These are phyloP conservation scores for Hygrocybe coccinea DNA, from an alignment of 768 basidiomycete species.

Conservation along the genomic window DNA sequence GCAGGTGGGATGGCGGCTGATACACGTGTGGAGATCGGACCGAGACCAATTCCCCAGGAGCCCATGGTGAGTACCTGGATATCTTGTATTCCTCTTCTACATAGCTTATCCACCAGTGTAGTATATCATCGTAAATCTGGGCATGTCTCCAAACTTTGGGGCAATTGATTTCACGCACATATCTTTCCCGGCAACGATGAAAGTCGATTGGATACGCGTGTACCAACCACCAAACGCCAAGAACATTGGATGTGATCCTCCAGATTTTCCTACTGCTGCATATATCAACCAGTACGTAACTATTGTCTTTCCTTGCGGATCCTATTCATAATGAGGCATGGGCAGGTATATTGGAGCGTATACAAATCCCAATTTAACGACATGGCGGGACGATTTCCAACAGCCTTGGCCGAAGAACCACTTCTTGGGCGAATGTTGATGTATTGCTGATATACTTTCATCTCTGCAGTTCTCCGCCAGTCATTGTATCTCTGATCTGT, in stretches of 20 bases:
- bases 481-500: not conserved
- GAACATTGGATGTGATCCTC: conserved; percentile 84
- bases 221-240: conserved; percentile 69
- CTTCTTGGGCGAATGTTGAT: conserved; percentile 54
- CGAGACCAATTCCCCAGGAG: conserved; percentile 72
- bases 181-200: conserved; percentile 69
- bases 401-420: conserved; percentile 68
- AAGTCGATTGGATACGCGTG: conserved; percentile 83
- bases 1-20: conserved; percentile 58
- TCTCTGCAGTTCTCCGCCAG: not conserved
- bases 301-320: not conserved
- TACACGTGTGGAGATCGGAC: conserved; percentile 51
- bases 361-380: conserved; percentile 73
- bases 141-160: conserved; percentile 76
- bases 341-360: conserved; percentile 63
- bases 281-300: conserved; percentile 68
- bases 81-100: not conserved
- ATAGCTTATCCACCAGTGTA: conserved; percentile 22
- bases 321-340: not conserved
- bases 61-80: conserved; percentile 55
- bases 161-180: conserved; percentile 65
- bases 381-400: conserved; percentile 60
- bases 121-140: conserved; percentile 84
- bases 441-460: not conserved
- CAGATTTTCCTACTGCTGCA: conserved; percentile 67